Evolutionary conservation across 1,284 basidiomycete genomes (phyloP).

Genomic region (Papiliotrema laurentii): DNA sequence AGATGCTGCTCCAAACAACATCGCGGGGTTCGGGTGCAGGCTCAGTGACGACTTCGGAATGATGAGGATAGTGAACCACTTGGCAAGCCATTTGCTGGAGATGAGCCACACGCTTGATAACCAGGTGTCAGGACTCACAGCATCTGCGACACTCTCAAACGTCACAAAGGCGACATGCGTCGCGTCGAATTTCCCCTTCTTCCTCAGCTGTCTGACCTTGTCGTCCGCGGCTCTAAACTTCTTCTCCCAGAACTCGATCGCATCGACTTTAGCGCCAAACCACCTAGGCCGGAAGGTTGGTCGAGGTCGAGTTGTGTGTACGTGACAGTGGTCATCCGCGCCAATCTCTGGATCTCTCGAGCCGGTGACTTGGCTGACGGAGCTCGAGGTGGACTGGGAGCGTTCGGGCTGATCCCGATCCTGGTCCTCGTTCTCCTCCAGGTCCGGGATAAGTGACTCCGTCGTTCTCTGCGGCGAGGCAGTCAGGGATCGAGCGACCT

Average conservation of each 20-base stretch:
- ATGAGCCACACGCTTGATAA: neutral
- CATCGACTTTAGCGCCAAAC: conserved; percentile 62
- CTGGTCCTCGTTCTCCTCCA: conserved; percentile 53
- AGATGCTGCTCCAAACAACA: conserved; percentile 89
- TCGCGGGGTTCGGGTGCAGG: conserved; percentile 92
- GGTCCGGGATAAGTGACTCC: conserved; percentile 44
- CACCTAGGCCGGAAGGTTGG: conserved; percentile 33
- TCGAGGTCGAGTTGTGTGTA: conserved; percentile 30
- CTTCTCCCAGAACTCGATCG: conserved; percentile 74
- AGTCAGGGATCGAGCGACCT: conserved; percentile 53
- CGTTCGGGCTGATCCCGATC: too few relatives aligned
- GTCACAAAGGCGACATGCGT: conserved; percentile 91
- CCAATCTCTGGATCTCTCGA: conserved; percentile 9
- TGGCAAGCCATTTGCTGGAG: conserved; percentile 86
- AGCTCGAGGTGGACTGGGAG: neutral
- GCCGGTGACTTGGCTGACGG: neutral
- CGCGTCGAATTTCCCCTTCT: conserved; percentile 61
- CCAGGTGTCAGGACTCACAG: conserved; percentile 55
- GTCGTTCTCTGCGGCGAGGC: conserved; percentile 50
- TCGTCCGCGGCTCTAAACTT: conserved; percentile 75
- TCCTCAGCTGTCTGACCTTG: conserved; percentile 50
- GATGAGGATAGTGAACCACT: conserved; percentile 68
- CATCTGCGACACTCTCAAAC: conserved; percentile 88
- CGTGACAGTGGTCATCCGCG: conserved; percentile 13
- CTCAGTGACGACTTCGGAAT: conserved; percentile 62